phyloP scores from a whole-genome alignment of 805 yeast genomes.

The Cyberlindnera euphorbiiphila region DNA sequence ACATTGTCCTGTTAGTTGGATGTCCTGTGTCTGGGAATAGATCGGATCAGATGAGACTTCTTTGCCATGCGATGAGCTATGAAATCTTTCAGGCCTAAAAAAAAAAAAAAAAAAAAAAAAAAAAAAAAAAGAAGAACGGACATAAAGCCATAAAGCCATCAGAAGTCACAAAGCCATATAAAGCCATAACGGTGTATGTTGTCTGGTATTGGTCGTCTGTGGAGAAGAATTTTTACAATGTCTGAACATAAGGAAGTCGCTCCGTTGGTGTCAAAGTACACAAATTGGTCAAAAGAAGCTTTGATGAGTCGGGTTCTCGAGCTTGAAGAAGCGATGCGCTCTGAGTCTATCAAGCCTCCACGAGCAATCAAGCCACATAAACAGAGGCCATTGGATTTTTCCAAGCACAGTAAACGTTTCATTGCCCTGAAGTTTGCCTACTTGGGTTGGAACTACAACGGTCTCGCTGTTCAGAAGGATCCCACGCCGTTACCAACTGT shows the following conservation, averaged over 20 bases:
- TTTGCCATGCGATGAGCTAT: too few relatives aligned
- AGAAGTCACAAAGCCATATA: too few relatives aligned
- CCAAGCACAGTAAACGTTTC: constrained; percentile 57
- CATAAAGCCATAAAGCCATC: too few relatives aligned
- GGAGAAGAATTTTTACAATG: too few relatives aligned
- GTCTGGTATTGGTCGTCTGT: too few relatives aligned
- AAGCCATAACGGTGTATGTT: too few relatives aligned
- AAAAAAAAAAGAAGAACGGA: too few relatives aligned
- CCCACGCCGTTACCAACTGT: constrained; percentile 82
- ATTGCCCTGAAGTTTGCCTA: constrained; percentile 84
- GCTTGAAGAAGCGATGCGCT: constrained; percentile 41
- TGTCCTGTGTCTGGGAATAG: too few relatives aligned
- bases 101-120: too few relatives aligned
- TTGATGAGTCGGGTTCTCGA: constrained; percentile 53
- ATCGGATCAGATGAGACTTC: too few relatives aligned
- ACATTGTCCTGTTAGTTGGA: too few relatives aligned
- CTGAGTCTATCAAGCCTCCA: constrained; percentile 10
- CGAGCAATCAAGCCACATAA: constrained; percentile 1
- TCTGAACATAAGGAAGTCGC: constrained; percentile 1
- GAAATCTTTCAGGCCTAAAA: too few relatives aligned
- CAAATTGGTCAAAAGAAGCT: constrained; percentile 62
- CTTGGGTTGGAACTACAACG: constrained; percentile 92
- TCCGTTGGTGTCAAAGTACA: constrained; percentile 34
- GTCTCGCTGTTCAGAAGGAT: constrained; percentile 77
- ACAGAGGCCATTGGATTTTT: constrained; percentile 56